Evolutionary conservation across 768 basidiomycete species (phyloP), one percentile per base, ranked within the genome.

Genomic region (Russula lepida): DNA sequence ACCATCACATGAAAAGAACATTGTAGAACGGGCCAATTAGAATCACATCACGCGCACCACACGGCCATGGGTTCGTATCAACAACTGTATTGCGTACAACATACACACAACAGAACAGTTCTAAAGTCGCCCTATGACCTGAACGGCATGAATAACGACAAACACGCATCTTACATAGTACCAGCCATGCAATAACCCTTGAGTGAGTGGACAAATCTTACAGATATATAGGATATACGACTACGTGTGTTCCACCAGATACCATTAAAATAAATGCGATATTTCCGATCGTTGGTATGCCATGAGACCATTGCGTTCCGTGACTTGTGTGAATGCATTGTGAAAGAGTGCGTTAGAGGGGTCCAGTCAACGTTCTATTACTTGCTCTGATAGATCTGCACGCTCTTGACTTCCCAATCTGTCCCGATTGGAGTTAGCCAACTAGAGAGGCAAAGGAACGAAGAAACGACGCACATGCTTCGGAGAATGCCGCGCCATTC

Each of bases 331-430:
- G 47, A 32, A 15, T 54, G 21, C 30, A 11, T 21, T 49, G 60
- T 46, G 54, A 25, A 12, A 19, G 54, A 51, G 49, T 25, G 50
- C 28, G 33, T 35, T 56, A 32, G n/a, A 25, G 8, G 39, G 28
- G 47, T 21, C 37, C 23, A 5, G 17, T 1, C 1, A 8, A 7
- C 44, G 15, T 56, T 58, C 61, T 53, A 58, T 50, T 30, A 64
- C 39, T 65, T 58, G 47, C 30, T 33, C 70, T 88, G 84, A 71
- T 87, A 93, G 64, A 90, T 81, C 74, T 83, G 82, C 54, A 92
- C 83, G 71, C 81, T 84, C 65, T 77, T 79, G 39, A 93, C 83
- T 73, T 92, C 88, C 90, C 90, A 92, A 69, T 89, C 90, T 92
- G 65, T 51, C 63, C 23, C 53, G 59, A 44, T 13, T 6, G 6